These are phyloP conservation scores for Sporothrix phasma DNA, from an alignment of 2,329 filamentous ascomycete genomes.

Conservation along the genomic window DNA sequence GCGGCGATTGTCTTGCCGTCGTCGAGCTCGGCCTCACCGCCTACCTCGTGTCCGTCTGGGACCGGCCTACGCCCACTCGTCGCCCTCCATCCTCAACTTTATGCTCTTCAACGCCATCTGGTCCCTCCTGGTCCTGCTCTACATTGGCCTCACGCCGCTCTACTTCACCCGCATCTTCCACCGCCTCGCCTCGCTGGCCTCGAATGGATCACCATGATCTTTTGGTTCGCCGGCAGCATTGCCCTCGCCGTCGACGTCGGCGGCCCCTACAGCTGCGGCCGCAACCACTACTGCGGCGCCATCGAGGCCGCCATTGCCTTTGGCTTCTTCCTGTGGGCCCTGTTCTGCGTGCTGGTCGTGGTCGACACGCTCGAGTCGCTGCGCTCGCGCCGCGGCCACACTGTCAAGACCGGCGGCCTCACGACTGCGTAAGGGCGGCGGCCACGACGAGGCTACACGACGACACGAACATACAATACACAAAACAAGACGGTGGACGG, in stretches of 20 bases:
- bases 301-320: constrained; percentile 56
- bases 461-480: background rate
- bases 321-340: constrained; percentile 53
- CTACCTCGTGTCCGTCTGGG: constrained; percentile 49
- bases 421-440: background rate
- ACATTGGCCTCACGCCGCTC: constrained; percentile 57
- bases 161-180: constrained; percentile 53
- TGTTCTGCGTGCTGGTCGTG: constrained; percentile 38
- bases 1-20: constrained; percentile 55
- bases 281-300: constrained; percentile 45
- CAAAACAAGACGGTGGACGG: too few species aligned
- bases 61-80: constrained; percentile 26
- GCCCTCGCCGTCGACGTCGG: constrained; percentile 59
- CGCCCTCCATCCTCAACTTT: constrained; percentile 58
- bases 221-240: constrained; percentile 84
- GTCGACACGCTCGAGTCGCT: constrained; percentile 38
- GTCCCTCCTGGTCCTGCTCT: constrained; percentile 61
- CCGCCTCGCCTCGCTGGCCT: constrained; percentile 55
- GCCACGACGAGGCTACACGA: background rate
- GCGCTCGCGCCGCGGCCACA: constrained; percentile 32
- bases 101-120: constrained; percentile 71
- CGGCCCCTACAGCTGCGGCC: constrained; percentile 42
- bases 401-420: constrained; percentile 18
- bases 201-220: constrained; percentile 66
- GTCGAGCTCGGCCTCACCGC: constrained; percentile 66